Evolutionary conservation across 257 asterid species (phyloP).

Genomic region (Fraxinus pennsylvanica): DNA sequence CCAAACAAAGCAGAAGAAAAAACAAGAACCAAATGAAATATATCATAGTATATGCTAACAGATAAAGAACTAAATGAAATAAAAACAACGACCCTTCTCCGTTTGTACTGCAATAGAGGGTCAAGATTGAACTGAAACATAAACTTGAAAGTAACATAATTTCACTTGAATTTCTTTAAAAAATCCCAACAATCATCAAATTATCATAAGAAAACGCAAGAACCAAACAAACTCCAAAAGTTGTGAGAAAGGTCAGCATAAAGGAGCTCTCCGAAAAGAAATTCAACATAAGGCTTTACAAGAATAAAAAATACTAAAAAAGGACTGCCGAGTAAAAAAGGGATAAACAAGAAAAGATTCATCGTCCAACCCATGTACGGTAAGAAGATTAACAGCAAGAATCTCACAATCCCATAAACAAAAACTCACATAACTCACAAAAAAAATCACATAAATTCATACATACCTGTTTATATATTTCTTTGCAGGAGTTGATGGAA

Average conservation of each 20-base stretch:
- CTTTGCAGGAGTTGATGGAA: neutral
- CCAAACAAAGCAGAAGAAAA: slow-evolving; percentile 5
- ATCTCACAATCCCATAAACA: slow-evolving; percentile 10
- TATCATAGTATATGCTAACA: slow-evolving; percentile 23
- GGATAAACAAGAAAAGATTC: slow-evolving; percentile 1
- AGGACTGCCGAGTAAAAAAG: neutral
- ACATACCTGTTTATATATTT: slow-evolving; percentile 24
- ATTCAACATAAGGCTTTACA: slow-evolving; percentile 27
- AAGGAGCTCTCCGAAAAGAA: slow-evolving; percentile 30
- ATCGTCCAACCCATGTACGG: neutral
- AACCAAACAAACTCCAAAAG: slow-evolving; percentile 27
- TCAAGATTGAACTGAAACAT: slow-evolving; percentile 24
- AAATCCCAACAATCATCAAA: slow-evolving; percentile 6
- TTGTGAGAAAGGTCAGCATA: slow-evolving; percentile 22
- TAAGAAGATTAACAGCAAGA: neutral
- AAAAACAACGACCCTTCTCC: neutral
- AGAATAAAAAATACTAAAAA: slow-evolving; percentile 17
- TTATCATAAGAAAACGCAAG: slow-evolving; percentile 19
- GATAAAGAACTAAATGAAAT: neutral
- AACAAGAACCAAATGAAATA: neutral
- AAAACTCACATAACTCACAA: slow-evolving; percentile 30
- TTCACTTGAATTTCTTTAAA: neutral
- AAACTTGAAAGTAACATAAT: slow-evolving; percentile 22
- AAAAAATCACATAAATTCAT: slow-evolving; percentile 25
- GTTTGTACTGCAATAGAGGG: slow-evolving; percentile 19